Conservation (phyloP, 768 basidiomycete species). For the Mycena galericulata region DNA sequence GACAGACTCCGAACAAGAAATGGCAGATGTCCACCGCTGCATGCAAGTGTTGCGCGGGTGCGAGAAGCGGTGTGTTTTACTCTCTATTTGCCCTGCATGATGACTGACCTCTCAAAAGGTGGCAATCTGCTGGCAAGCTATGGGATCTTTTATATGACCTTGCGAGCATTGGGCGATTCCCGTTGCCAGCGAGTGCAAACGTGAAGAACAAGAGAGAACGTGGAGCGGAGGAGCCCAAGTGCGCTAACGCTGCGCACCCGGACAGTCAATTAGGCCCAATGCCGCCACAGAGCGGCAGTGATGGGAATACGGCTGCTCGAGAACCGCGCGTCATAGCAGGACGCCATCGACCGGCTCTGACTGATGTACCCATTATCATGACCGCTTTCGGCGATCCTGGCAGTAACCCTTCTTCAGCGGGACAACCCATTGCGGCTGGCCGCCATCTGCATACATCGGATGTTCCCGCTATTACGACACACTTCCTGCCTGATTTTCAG, state of each 20-base stretch:
- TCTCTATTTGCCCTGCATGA: not conserved
- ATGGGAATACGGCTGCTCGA: not conserved
- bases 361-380: not conserved
- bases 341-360: not conserved
- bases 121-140: conserved; percentile 55
- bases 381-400: not conserved
- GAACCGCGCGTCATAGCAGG: not conserved
- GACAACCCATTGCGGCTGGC: not conserved
- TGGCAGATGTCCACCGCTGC: conserved; percentile 71
- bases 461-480: conserved; percentile 31
- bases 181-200: conserved; percentile 27
- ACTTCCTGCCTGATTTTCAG: conserved; percentile 25
- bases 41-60: conserved; percentile 61
- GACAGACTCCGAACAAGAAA: conserved; percentile 62
- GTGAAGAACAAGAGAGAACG: conserved; percentile 62
- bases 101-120: conserved; percentile 36
- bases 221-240: conserved; percentile 56
- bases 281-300: conserved; percentile 2
- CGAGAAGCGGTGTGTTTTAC: conserved; percentile 51
- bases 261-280: conserved; percentile 9
- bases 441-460: conserved; percentile 24
- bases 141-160: conserved; percentile 45
- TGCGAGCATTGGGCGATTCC: conserved; percentile 37
- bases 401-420: not conserved
- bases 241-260: conserved; percentile 38